Evolutionary conservation across 108 stramenopile species (phyloP).

Genomic region (Nitzschia sp.): DNA sequence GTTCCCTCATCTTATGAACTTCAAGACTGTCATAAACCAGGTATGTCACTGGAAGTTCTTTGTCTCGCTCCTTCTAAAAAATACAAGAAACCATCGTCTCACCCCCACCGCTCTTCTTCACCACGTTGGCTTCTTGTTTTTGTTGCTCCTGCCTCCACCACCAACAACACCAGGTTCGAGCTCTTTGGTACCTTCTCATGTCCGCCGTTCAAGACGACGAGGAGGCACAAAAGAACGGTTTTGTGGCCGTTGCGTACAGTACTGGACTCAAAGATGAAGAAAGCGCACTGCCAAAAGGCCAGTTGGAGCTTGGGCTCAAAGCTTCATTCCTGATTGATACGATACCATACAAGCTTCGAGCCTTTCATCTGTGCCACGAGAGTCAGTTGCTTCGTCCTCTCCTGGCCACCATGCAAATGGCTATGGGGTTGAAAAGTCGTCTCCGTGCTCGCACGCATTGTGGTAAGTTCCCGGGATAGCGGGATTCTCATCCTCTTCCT

Average conservation of each 20-base stretch:
- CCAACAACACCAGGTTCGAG: not conserved
- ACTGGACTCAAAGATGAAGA: not conserved
- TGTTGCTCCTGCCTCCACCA: not conserved
- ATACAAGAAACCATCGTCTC: no score
- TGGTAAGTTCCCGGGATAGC: not conserved
- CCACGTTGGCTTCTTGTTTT: not conserved
- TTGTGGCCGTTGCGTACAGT: not conserved
- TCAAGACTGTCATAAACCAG: conserved; percentile 5
- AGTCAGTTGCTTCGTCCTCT: not conserved
- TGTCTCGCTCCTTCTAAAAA: no score
- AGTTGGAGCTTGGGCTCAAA: not conserved
- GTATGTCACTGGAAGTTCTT: conserved; percentile 12
- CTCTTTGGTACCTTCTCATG: conserved; percentile 14
- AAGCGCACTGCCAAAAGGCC: not conserved
- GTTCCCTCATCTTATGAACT: not conserved
- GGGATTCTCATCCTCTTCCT: not conserved
- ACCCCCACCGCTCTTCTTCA: not conserved
- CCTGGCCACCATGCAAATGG: conserved; percentile 12
- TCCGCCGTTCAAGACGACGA: conserved; percentile 4
- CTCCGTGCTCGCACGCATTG: conserved; percentile 6
- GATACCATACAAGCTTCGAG: conserved; percentile 1
- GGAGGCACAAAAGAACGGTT: conserved; percentile 1
- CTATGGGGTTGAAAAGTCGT: not conserved
- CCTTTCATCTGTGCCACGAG: conserved; percentile 18
- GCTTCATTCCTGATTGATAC: not conserved